These are phyloP conservation scores for Silene vulgaris DNA, from an alignment of 179 eudicot species.

Conservation along the genomic window DNA sequence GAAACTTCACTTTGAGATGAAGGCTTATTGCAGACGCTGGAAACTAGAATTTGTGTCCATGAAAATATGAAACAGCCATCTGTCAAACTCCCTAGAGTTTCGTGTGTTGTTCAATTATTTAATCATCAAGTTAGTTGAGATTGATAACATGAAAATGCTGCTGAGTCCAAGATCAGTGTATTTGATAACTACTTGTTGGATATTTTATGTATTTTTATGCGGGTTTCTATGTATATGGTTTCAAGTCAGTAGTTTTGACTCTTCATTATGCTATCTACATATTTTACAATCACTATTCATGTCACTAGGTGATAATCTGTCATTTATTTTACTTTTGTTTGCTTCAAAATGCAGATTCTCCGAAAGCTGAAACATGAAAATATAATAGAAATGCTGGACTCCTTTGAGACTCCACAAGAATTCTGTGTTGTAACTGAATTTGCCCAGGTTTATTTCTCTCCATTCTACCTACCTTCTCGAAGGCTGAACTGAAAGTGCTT, in stretches of 20 bases:
- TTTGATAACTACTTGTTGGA: not conserved
- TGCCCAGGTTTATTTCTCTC: constrained; percentile 60
- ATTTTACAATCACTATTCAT: not conserved
- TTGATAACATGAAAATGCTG: not conserved
- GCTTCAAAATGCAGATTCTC: constrained; percentile 53
- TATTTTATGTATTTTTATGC: not conserved
- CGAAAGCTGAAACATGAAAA: constrained; percentile 94
- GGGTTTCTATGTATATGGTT: not conserved
- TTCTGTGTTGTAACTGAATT: constrained; percentile 97
- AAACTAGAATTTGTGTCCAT: not conserved
- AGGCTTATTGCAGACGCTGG: not conserved
- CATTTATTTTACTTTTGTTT: constrained; percentile 7
- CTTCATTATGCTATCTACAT: not conserved
- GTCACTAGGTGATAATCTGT: not conserved
- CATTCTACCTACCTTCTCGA: not conserved
- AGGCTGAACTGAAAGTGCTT: not conserved
- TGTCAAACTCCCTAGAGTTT: too few relatives aligned
- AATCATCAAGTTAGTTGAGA: too few relatives aligned
- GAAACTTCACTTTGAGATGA: not conserved
- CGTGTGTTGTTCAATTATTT: too few relatives aligned
- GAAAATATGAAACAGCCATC: not conserved
- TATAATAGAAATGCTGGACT: constrained; percentile 92
- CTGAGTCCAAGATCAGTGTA: not conserved
- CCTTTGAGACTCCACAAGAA: constrained; percentile 90
- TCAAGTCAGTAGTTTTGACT: not conserved